These are phyloP conservation scores for Monosporascus sp. DNA, from an alignment of 2,329 filamentous ascomycete species.

Conservation along the genomic window DNA sequence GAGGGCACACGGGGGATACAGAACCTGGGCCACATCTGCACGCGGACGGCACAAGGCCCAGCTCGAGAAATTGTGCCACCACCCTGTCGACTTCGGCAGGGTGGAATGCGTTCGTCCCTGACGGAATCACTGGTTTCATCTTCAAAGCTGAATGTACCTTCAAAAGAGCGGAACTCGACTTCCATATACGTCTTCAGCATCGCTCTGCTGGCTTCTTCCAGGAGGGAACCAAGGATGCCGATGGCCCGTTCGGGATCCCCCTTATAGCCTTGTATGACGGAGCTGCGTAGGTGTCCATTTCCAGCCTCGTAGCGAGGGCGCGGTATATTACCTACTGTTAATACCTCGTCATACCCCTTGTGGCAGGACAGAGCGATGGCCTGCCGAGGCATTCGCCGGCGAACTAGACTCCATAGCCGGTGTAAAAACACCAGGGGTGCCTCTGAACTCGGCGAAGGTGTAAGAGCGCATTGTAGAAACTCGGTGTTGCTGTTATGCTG, in stretches of 20 bases:
- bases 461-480: slow-evolving; percentile 9
- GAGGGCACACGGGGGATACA: too few relatives aligned
- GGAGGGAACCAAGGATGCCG: slow-evolving; percentile 7
- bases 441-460: not conserved
- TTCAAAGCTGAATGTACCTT: slow-evolving; percentile 3
- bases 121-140: not conserved
- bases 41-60: too few relatives aligned
- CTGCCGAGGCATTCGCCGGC: slow-evolving; percentile 5
- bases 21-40: too few relatives aligned
- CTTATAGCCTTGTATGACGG: slow-evolving; percentile 11
- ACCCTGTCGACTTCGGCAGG: slow-evolving; percentile 11
- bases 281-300: slow-evolving; percentile 1
- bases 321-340: slow-evolving; percentile 12
- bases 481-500: slow-evolving; percentile 11
- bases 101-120: slow-evolving; percentile 9
- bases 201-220: not conserved
- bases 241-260: slow-evolving; percentile 10
- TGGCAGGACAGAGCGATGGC: slow-evolving; percentile 9
- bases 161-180: slow-evolving; percentile 4
- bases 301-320: slow-evolving; percentile 5
- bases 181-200: not conserved
- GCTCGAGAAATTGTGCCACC: too few relatives aligned
- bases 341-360: slow-evolving; percentile 13
- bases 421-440: slow-evolving; percentile 9
- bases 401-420: slow-evolving; percentile 11